Evolutionary conservation across 768 basidiomycete genomes (phyloP).

Genomic region (Lentinula guzmanii): DNA sequence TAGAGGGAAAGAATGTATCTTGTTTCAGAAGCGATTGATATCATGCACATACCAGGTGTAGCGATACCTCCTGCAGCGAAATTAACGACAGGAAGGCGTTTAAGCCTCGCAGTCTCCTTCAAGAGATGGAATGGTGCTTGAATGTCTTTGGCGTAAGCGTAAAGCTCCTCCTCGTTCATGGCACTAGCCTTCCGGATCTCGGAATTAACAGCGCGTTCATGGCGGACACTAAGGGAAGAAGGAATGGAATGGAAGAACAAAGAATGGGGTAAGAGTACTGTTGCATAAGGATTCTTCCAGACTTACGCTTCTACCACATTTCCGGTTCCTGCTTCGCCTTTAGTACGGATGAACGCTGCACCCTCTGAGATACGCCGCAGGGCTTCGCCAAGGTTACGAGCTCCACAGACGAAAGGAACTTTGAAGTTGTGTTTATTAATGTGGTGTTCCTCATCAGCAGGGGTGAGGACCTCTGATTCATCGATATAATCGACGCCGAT

Average conservation of each 20-base stretch:
- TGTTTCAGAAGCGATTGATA: neutral
- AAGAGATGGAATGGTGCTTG: slow-evolving; percentile 92
- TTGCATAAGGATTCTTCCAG: neutral
- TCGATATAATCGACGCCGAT: slow-evolving; percentile 97
- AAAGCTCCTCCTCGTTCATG: slow-evolving; percentile 95
- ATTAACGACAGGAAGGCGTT: slow-evolving; percentile 91
- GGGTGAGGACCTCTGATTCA: slow-evolving; percentile 91
- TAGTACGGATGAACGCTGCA: slow-evolving; percentile 97
- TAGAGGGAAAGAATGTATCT: slow-evolving; percentile 19
- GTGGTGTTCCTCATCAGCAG: slow-evolving; percentile 93
- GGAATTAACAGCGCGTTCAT: slow-evolving; percentile 75
- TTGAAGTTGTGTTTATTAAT: slow-evolving; percentile 97
- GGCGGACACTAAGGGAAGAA: slow-evolving; percentile 53
- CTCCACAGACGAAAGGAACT: slow-evolving; percentile 94
- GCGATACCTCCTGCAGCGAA: slow-evolving; percentile 95
- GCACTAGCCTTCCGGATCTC: slow-evolving; percentile 82
- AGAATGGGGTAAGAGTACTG: neutral
- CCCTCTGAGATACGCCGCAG: slow-evolving; percentile 95
- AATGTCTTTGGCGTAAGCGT: slow-evolving; percentile 87
- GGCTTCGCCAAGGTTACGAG: slow-evolving; percentile 92
- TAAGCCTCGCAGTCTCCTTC: slow-evolving; percentile 92
- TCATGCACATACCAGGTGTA: slow-evolving; percentile 61
- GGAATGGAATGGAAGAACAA: neutral
- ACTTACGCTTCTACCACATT: slow-evolving; percentile 78
- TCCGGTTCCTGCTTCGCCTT: slow-evolving; percentile 87